Percentiles rank a stretch among this genome's conserved stretches.
These are phyloP conservation scores for Ilex asprella DNA, from an alignment of 257 asterid genomes.

Conservation along the genomic window DNA sequence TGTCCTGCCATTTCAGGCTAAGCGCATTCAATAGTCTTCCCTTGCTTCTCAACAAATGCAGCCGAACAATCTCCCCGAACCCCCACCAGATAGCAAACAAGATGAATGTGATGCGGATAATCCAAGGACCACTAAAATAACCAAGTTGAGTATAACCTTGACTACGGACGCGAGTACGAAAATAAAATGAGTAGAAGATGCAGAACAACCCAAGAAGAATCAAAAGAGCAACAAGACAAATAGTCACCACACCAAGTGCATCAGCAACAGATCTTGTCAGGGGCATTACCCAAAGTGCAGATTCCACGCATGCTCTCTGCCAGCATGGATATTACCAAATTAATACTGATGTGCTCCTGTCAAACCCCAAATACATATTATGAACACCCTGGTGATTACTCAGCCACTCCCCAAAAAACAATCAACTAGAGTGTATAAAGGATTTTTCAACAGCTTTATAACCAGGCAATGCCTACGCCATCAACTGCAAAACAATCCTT, in stretches of 20 bases:
- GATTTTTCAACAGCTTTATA: too few species aligned
- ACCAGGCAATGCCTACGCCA: too few species aligned
- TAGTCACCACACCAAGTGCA: slow-evolving; percentile 88
- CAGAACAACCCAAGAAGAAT: slow-evolving; percentile 59
- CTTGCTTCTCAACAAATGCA: slow-evolving; percentile 46
- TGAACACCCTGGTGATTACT: slow-evolving; percentile 4
- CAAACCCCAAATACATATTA: slow-evolving; percentile 24
- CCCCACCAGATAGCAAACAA: slow-evolving; percentile 68
- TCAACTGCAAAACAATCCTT: too few species aligned
- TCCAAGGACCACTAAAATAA: slow-evolving; percentile 82
- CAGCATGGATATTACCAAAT: slow-evolving; percentile 46
- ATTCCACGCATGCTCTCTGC: slow-evolving; percentile 88
- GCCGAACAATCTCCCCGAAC: slow-evolving; percentile 61
- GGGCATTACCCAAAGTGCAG: slow-evolving; percentile 85
- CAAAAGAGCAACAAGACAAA: slow-evolving; percentile 56
- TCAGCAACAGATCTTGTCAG: slow-evolving; percentile 66
- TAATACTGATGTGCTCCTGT: slow-evolving; percentile 11
- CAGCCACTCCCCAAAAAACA: not conserved
- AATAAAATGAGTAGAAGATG: slow-evolving; percentile 45
- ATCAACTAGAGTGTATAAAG: too few species aligned
- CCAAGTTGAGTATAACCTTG: slow-evolving; percentile 44
- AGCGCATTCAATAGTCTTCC: slow-evolving; percentile 51
- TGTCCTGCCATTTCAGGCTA: slow-evolving; percentile 63
- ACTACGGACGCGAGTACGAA: slow-evolving; percentile 42
- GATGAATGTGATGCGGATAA: slow-evolving; percentile 46